phyloP scores from a whole-genome alignment of 2,329 filamentous ascomycete genomes.

The Pseudovirgaria hyperparasitica region DNA sequence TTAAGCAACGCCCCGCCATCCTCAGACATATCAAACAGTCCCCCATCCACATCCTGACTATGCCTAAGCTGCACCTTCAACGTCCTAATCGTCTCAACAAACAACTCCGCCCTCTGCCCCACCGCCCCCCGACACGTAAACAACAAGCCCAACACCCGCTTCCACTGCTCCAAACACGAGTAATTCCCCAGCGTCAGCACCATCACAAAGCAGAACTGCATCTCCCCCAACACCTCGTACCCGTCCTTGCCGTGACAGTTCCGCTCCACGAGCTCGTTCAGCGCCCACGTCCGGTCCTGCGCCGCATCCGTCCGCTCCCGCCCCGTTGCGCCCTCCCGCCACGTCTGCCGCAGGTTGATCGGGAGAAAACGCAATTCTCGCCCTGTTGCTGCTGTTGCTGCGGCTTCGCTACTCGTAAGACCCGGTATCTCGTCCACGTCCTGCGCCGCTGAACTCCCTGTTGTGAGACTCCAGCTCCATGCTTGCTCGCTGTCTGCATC shows the following conservation, averaged over 20 bases:
- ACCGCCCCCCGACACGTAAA: conserved; percentile 45
- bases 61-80: conserved; percentile 42
- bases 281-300: conserved; percentile 49
- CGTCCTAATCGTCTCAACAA: conserved; percentile 36
- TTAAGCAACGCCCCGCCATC: conserved; percentile 41
- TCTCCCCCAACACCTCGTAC: conserved; percentile 38
- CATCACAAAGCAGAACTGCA: conserved; percentile 52
- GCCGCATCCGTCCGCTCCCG: conserved; percentile 50
- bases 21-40: conserved; percentile 45
- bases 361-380: conserved; percentile 43
- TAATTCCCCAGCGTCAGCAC: conserved; percentile 52
- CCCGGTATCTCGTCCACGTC: conserved; percentile 50
- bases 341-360: conserved; percentile 48
- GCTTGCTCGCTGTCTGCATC: conserved; percentile 20
- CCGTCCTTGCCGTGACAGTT: conserved; percentile 21
- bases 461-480: conserved; percentile 43
- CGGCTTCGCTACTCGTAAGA: conserved; percentile 24
- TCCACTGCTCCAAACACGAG: conserved; percentile 55
- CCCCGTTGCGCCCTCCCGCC: conserved; percentile 48
- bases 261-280: conserved; percentile 38
- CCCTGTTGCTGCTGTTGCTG: conserved; percentile 23
- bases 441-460: conserved; percentile 41
- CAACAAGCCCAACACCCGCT: conserved; percentile 42
- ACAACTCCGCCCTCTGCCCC: conserved; percentile 34
- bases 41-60: conserved; percentile 46